Evolutionary conservation across 176 grass and related monocot genomes (phyloP).

Genomic region (Zea luxurians): DNA sequence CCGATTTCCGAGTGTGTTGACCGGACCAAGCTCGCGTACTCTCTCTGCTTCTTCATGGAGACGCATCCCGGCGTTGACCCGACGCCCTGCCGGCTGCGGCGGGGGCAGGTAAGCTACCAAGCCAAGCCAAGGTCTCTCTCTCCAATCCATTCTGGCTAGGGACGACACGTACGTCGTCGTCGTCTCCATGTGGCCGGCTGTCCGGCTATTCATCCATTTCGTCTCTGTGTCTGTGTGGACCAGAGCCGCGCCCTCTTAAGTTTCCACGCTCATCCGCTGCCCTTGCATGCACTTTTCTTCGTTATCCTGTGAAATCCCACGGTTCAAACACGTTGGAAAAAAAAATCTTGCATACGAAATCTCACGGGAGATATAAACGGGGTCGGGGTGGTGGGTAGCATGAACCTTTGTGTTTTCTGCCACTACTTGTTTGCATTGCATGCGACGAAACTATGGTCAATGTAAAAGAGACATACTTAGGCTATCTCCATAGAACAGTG

Average conservation of each 20-base stretch:
- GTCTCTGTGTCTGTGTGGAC: slow-evolving; percentile 16
- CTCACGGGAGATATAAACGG: background rate
- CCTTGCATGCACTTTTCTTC: background rate
- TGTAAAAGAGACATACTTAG: too few species aligned
- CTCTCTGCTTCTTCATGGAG: background rate
- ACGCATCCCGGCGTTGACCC: slow-evolving; percentile 19
- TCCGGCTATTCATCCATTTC: background rate
- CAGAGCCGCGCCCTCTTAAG: background rate
- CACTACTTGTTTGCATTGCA: background rate
- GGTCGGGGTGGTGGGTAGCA: too few species aligned
- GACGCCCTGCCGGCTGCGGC: background rate
- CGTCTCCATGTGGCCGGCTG: background rate
- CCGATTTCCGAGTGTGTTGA: background rate
- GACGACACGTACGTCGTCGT: background rate
- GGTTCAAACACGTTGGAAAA: background rate
- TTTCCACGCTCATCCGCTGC: background rate
- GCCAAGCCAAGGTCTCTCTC: background rate
- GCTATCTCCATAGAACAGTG: too few species aligned
- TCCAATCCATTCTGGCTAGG: background rate
- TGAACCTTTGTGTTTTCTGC: background rate
- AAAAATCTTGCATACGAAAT: background rate
- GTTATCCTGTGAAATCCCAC: background rate
- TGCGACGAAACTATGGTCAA: background rate
- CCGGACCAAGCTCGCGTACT: background rate
- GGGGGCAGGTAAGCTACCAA: slow-evolving; percentile 22